A percentile compares a stretch with the other conserved stretches of the same genome.
Evolutionary conservation across 192 early-diverging fungal species (phyloP).

Genomic region (Coemansia sp.): DNA sequence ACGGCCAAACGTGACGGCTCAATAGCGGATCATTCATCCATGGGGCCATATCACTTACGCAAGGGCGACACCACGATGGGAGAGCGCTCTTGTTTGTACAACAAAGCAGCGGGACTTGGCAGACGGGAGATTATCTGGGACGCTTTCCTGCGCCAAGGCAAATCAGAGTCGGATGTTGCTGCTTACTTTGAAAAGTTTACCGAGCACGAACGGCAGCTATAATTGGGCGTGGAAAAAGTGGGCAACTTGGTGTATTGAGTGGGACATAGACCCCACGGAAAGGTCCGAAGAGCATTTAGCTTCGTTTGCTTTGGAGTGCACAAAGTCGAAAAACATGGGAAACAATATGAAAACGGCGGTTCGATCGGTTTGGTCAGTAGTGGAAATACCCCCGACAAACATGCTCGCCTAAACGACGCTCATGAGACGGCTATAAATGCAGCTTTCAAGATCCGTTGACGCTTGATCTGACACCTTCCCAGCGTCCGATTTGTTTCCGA

Average conservation of each 20-base stretch:
- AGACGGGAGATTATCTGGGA: background rate
- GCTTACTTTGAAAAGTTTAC: background rate
- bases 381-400: background rate
- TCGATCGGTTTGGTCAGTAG: conserved; percentile 17
- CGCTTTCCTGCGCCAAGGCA: background rate
- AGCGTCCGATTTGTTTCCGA: too few relatives aligned
- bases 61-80: too few relatives aligned
- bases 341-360: background rate
- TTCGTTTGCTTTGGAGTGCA: background rate
- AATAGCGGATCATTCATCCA: too few relatives aligned
- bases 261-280: background rate
- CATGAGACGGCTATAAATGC: too few relatives aligned
- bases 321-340: background rate
- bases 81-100: background rate
- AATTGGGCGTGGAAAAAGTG: background rate
- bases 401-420: too few relatives aligned
- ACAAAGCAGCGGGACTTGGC: background rate
- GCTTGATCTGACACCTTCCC: too few relatives aligned
- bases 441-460: too few relatives aligned
- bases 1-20: too few relatives aligned
- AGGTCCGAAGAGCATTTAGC: background rate
- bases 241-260: background rate
- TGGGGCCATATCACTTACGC: background rate
- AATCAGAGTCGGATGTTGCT: background rate
- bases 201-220: background rate